Evolutionary conservation across 2,329 filamentous ascomycete genomes (phyloP), one percentile per base, ranked within the genome.

Genomic region (Myriangium duriaei): DNA sequence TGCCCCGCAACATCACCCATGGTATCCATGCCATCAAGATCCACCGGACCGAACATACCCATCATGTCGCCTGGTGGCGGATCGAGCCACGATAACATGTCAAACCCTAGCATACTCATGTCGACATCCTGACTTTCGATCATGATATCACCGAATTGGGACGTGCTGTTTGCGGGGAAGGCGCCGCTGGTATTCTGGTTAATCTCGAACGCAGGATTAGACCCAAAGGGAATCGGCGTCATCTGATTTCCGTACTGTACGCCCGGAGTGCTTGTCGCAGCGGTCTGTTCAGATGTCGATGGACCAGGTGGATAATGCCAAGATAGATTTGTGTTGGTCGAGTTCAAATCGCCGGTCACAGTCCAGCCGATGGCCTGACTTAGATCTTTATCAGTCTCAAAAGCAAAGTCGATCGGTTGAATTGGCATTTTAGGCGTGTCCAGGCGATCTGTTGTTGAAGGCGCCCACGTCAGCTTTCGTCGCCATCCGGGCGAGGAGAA

Each of bases 291-390:
- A 4, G 28, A n/a, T 11, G 13, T 5, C 7, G n/a, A 51, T 51
- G 15, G 28, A 32, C 63, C 61, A 40, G 68, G 76, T 42, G 82
- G 77, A 53, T 85, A 92, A 52, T 92, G 73, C 40, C 88, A 71
- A 1, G 84, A 87, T 4, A 93, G 63, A 51, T 83, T 91, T 0
- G 84, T 85, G 45, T 77, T 86, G 1, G 83, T 80, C 3, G 83
- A 91, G 51, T 92, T 85, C 39, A 83, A 86, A 1, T 80, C 88
- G 11, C 85, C 85, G 0, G 85, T 85, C n/a, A 93, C 62, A 5
- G 83, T 86, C 80, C 82, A 92, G 1, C 83, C 85, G 42, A 92
- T 83, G 1, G 74, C 72, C 70, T 39, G 38, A 13, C 28, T 19
- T 2, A 19, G 11, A 32, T 41, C 33, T 51, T 39, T 34, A 48